Conservation (phyloP, 1,284 basidiomycete genomes). For the Ceratobasidium sp. region DNA sequence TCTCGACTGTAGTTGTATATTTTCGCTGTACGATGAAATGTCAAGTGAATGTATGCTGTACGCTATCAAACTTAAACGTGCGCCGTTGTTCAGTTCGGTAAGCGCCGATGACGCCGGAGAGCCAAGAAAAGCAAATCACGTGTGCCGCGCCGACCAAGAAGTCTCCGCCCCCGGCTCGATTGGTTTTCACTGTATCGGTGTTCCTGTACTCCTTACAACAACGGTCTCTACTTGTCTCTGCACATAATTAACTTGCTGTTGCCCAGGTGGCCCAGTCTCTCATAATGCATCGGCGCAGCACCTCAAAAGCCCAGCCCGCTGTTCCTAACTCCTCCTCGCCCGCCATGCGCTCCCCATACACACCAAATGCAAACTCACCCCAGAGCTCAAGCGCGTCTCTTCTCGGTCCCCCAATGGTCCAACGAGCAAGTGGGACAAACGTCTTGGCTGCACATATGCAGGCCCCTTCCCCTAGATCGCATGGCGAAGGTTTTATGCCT, state of each 20-base stretch:
- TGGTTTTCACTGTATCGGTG: slow-evolving; percentile 23
- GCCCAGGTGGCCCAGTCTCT: slow-evolving; percentile 34
- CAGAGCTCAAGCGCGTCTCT: slow-evolving; percentile 30
- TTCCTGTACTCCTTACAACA: slow-evolving; percentile 27
- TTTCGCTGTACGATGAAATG: slow-evolving; percentile 27
- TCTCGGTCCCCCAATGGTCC: slow-evolving; percentile 20
- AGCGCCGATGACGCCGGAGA: not conserved
- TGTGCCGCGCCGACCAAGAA: slow-evolving; percentile 30
- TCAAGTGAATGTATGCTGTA: slow-evolving; percentile 25
- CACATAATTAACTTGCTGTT: not conserved
- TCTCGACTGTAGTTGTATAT: not conserved
- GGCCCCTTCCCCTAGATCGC: slow-evolving; percentile 22
- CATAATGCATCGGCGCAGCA: slow-evolving; percentile 24
- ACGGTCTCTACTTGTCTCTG: slow-evolving; percentile 21
- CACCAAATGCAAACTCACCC: slow-evolving; percentile 20
- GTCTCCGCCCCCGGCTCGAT: not conserved
- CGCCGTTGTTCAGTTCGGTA: not conserved
- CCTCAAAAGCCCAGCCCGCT: slow-evolving; percentile 14
- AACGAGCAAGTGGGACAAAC: slow-evolving; percentile 14
- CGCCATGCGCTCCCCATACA: slow-evolving; percentile 32
- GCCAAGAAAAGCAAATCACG: not conserved
- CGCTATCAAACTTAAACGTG: slow-evolving; percentile 20
- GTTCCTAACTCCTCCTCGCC: not conserved
- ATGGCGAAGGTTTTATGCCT: slow-evolving; percentile 28
- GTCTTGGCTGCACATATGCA: slow-evolving; percentile 40